A percentile compares a stretch with the other conserved stretches of the same genome.
Evolutionary conservation across 2,329 filamentous ascomycete species (phyloP).

Genomic region (Thielaviopsis ethacetica): DNA sequence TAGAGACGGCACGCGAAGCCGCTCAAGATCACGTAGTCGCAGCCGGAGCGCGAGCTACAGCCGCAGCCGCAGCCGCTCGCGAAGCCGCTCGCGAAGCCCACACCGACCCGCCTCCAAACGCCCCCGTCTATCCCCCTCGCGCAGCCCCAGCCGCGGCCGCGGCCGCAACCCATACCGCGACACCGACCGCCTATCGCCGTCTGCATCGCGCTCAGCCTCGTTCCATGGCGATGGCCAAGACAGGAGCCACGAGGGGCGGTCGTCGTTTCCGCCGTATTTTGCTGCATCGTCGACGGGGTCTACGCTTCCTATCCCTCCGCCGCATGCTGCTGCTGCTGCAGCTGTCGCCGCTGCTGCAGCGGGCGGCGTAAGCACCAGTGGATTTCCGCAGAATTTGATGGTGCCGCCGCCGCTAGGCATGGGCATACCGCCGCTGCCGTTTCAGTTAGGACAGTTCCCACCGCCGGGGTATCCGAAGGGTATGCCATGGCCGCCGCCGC

Average conservation of each 20-base stretch:
- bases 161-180: not conserved
- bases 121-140: conserved; percentile 2
- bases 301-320: not conserved
- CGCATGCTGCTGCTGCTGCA: not conserved
- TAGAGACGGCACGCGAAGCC: not conserved
- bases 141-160: not conserved
- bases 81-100: not conserved
- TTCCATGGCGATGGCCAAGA: conserved; percentile 10
- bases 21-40: not conserved
- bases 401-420: conserved; percentile 17
- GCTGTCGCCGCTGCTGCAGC: not conserved
- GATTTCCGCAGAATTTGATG: conserved; percentile 11
- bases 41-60: not conserved
- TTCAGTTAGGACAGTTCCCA: conserved; percentile 13
- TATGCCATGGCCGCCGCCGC: conserved; percentile 12
- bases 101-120: not conserved
- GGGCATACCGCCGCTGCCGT: conserved; percentile 18
- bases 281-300: conserved; percentile 4
- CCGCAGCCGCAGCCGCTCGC: not conserved
- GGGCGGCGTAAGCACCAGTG: conserved; percentile 4
- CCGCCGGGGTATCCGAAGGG: conserved; percentile 7
- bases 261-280: conserved; percentile 10
- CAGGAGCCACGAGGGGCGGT: conserved; percentile 9
- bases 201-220: conserved; percentile 14
- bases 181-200: conserved; percentile 1